Conservation (phyloP, 805 yeast species). For the Kodamaea kakaduensis region DNA sequence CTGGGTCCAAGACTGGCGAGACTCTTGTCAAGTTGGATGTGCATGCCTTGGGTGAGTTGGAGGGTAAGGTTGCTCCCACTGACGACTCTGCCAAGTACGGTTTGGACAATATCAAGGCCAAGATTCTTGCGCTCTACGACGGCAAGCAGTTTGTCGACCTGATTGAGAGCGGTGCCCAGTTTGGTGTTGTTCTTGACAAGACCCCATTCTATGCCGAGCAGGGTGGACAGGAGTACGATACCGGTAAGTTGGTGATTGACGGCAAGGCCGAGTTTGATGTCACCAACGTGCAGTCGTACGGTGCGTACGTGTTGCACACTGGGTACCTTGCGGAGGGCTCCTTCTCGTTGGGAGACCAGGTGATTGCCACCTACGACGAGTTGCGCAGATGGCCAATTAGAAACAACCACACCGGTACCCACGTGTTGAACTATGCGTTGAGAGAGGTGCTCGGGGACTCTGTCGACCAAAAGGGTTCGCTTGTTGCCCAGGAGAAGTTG, state of each 20-base stretch:
- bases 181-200: slow-evolving; percentile 80
- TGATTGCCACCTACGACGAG: slow-evolving; percentile 87
- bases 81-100: slow-evolving; percentile 81
- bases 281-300: slow-evolving; percentile 86
- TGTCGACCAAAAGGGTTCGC: slow-evolving; percentile 93
- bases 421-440: slow-evolving; percentile 83
- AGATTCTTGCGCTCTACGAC: slow-evolving; percentile 65
- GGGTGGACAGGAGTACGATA: slow-evolving; percentile 98
- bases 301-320: slow-evolving; percentile 93
- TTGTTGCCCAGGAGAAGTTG: slow-evolving; percentile 91
- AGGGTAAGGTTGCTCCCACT: slow-evolving; percentile 67
- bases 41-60: slow-evolving; percentile 76
- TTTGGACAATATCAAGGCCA: slow-evolving; percentile 62
- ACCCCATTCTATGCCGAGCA: slow-evolving; percentile 97
- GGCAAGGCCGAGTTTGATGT: slow-evolving; percentile 86
- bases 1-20: slow-evolving; percentile 56
- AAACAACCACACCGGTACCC: slow-evolving; percentile 98
- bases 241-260: slow-evolving; percentile 88
- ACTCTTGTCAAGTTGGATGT: slow-evolving; percentile 80
- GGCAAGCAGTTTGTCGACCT: slow-evolving; percentile 58
- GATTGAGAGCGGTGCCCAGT: slow-evolving; percentile 44
- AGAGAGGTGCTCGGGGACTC: slow-evolving; percentile 82
- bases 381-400: slow-evolving; percentile 93
- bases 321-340: slow-evolving; percentile 79
- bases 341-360: slow-evolving; percentile 60